Base-by-base conservation (phyloP, 1,284 basidiomycete species). In the Leccinum pallidistipes region DNA sequence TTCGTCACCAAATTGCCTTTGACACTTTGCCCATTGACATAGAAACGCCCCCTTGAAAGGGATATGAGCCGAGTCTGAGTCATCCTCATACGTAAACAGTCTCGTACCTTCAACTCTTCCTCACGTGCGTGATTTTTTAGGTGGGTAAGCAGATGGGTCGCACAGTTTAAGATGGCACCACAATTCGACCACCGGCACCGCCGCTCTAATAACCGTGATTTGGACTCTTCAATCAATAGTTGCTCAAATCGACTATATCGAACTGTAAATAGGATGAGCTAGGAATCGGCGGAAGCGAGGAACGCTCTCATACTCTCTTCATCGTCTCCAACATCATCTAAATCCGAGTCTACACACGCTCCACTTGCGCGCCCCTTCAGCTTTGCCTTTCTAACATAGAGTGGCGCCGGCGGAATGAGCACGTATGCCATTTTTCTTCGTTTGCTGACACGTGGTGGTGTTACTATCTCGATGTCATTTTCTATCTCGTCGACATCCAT, bases 121-220 rank as follows among this genome's bases (percentile, higher is more conserved):
- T 77, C 76, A 8, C 63, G 58, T 40, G 72, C 76, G 71, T 91
- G 88, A 36, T 67, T 65, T 57, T 75, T 77, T 38, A 87, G 70
- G 75, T 91, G 88, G 21, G 72, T 69, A 43, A 80, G 71, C 58
- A 90, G 71, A 57, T 76, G 77, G 53, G 79, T 75, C 3, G 77
- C 74, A 50, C 83, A 85, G 67, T 86, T 87, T 66, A 89, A 68
- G 21, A 83, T 66, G 53, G 77, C 78, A 60, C 77, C 75, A 70
- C 89, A 91, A 36, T 78, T 77, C 59, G 71, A 73, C 89, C 90
- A 91, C 65, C 76, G 77, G 73, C 88, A 91, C 12, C 68, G 75
- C 40, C 76, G 72, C 62, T 78, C 77, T 60, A 76, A 76, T 56
- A 88, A 66, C 62, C 84, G 76, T 11, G 77, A 79, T 62, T 76